phyloP scores from a whole-genome alignment of 148 eudicot species.

The Cornus florida region DNA sequence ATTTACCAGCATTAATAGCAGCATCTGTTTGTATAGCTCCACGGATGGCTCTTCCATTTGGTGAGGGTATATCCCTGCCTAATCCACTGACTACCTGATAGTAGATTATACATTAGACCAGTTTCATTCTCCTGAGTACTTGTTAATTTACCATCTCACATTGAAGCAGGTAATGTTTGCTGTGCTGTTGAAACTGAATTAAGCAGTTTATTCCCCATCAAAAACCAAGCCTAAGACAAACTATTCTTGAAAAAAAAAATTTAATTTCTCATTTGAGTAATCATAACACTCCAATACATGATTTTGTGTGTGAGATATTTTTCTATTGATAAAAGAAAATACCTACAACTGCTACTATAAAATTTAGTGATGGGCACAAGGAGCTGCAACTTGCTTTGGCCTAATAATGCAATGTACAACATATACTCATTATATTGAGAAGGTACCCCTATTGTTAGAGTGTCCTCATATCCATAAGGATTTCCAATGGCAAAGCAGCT shows the following conservation, averaged over 20 bases:
- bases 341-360: neutral
- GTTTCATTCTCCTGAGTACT: neutral
- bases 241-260: neutral
- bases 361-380: neutral
- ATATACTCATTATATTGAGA: neutral
- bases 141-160: neutral
- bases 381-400: neutral
- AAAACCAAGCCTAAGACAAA: neutral
- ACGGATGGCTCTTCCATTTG: slow-evolving; percentile 89
- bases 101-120: neutral
- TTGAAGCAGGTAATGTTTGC: no score
- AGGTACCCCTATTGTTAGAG: slow-evolving; percentile 91
- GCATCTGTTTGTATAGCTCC: slow-evolving; percentile 99
- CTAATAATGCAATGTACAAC: neutral
- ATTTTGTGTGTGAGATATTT: neutral
- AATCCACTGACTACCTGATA: slow-evolving; percentile 92
- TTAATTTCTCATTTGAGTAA: neutral
- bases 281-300: neutral
- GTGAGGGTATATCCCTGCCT: slow-evolving; percentile 96
- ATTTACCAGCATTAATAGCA: slow-evolving; percentile 85
- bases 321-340: neutral
- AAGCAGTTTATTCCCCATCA: neutral
- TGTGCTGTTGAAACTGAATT: no score
- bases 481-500: slow-evolving; percentile 95
- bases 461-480: slow-evolving; percentile 93